Evolutionary conservation across 345 rosid genomes (phyloP).

Genomic region (Pugionium dolabratum): DNA sequence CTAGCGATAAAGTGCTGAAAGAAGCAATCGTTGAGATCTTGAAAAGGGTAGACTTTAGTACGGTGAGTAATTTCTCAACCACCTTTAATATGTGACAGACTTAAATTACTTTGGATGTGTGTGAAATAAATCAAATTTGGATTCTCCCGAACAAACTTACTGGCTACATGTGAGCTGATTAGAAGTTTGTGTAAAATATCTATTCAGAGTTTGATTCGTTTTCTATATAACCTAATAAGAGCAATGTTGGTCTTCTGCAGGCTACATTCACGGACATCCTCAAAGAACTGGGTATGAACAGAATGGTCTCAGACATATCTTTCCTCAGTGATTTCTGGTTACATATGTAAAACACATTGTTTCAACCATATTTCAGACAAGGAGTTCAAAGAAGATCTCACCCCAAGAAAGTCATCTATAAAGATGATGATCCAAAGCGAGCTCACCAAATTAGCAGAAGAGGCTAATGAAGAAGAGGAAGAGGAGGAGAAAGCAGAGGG

Average conservation of each 20-base stretch:
- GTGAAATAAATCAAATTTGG: not conserved
- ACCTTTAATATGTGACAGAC: not conserved
- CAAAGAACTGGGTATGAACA: conserved; percentile 71
- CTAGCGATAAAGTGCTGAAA: conserved; percentile 61
- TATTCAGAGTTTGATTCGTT: conserved; percentile 1
- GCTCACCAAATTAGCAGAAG: conserved; percentile 89
- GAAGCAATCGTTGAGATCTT: conserved; percentile 71
- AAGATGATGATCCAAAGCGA: conserved; percentile 86
- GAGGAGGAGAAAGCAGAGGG: conserved; percentile 38
- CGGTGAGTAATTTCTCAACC: conserved; percentile 50
- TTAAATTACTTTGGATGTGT: conserved; percentile 2
- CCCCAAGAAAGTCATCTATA: conserved; percentile 69
- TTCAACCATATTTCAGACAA: conserved; percentile 47
- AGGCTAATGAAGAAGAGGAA: conserved; percentile 59
- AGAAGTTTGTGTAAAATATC: conserved; percentile 13
- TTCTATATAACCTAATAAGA: conserved; percentile 14
- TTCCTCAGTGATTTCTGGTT: conserved; percentile 11
- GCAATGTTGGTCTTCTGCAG: conserved; percentile 53
- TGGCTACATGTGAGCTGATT: not conserved
- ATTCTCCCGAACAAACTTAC: not conserved
- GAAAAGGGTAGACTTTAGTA: conserved; percentile 84
- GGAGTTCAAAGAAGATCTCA: conserved; percentile 60
- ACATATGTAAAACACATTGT: conserved; percentile 18
- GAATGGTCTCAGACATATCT: conserved; percentile 4
- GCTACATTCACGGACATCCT: conserved; percentile 96